Evolutionary conservation across 257 asterid genomes (phyloP).

Genomic region (Jacaranda mimosifolia): DNA sequence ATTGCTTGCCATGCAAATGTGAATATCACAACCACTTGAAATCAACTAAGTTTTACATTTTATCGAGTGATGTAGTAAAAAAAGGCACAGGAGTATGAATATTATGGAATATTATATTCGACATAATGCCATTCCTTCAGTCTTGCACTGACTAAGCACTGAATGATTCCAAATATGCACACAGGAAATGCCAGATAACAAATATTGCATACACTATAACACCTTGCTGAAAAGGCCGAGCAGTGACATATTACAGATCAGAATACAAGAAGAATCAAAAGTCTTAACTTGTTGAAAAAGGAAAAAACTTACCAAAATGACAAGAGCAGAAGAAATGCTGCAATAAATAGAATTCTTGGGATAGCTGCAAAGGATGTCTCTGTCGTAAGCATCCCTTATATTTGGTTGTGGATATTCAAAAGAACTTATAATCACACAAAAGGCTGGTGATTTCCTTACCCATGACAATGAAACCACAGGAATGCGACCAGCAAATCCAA

Average conservation of each 20-base stretch:
- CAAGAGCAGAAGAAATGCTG: slow-evolving; percentile 88
- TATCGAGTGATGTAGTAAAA: slow-evolving; percentile 2
- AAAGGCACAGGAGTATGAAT: neutral
- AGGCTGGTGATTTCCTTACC: slow-evolving; percentile 59
- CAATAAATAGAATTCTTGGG: slow-evolving; percentile 80
- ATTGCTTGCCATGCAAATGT: no score
- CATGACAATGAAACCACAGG: slow-evolving; percentile 90
- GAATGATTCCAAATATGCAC: neutral
- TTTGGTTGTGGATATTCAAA: slow-evolving; percentile 24
- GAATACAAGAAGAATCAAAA: slow-evolving; percentile 10
- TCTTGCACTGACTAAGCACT: neutral
- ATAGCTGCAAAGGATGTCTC: slow-evolving; percentile 67
- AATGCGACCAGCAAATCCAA: slow-evolving; percentile 88
- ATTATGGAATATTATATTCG: neutral
- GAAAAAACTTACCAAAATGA: slow-evolving; percentile 79
- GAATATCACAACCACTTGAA: no score
- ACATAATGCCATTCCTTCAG: neutral
- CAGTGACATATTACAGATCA: neutral
- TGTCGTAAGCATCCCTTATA: slow-evolving; percentile 27
- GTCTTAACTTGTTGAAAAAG: slow-evolving; percentile 24
- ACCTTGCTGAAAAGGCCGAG: slow-evolving; percentile 4
- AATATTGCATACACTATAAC: neutral
- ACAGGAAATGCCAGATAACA: slow-evolving; percentile 3
- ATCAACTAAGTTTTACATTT: neutral
- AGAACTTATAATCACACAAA: slow-evolving; percentile 15